These are phyloP conservation scores for Cornus kousa DNA, from an alignment of 148 eudicot genomes.

Conservation along the genomic window DNA sequence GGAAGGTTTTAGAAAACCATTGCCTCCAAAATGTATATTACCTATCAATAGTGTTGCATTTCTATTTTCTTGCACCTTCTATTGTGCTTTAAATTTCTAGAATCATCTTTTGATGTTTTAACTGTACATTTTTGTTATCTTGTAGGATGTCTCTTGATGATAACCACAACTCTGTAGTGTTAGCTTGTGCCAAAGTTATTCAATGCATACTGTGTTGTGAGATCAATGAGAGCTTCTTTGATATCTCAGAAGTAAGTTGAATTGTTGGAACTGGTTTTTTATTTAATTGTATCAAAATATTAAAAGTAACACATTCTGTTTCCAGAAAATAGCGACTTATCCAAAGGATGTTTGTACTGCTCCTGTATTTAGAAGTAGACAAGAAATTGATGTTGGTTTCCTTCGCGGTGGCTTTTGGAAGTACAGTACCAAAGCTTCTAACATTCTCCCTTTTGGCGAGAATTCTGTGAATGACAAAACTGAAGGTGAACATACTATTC, in stretches of 20 bases:
- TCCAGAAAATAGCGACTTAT: slow-evolving; percentile 54
- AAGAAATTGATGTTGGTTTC: slow-evolving; percentile 69
- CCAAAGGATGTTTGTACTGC: slow-evolving; percentile 60
- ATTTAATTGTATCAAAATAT: not conserved
- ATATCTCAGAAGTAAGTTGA: slow-evolving; percentile 59
- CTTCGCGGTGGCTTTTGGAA: slow-evolving; percentile 96
- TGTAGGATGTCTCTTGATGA: slow-evolving; percentile 89
- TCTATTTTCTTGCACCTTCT: too few species aligned
- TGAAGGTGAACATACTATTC: slow-evolving; percentile 75
- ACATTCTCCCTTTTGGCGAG: slow-evolving; percentile 46
- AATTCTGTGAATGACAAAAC: slow-evolving; percentile 31
- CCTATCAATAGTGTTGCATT: too few species aligned
- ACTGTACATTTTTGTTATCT: slow-evolving; percentile 10
- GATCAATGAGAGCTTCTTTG: slow-evolving; percentile 55
- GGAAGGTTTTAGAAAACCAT: too few species aligned
- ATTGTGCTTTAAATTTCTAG: too few species aligned
- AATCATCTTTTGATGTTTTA: not conserved
- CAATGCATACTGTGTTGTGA: slow-evolving; percentile 68
- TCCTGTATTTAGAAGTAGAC: slow-evolving; percentile 87
- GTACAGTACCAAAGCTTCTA: slow-evolving; percentile 79
- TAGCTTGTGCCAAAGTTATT: slow-evolving; percentile 81
- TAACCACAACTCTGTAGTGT: slow-evolving; percentile 77
- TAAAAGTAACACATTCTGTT: slow-evolving; percentile 5
- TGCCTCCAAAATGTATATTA: too few species aligned
- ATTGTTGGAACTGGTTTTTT: not conserved